Evolutionary conservation across 2,329 filamentous ascomycete genomes (phyloP).

Genomic region (Colletotrichum noveboracense): DNA sequence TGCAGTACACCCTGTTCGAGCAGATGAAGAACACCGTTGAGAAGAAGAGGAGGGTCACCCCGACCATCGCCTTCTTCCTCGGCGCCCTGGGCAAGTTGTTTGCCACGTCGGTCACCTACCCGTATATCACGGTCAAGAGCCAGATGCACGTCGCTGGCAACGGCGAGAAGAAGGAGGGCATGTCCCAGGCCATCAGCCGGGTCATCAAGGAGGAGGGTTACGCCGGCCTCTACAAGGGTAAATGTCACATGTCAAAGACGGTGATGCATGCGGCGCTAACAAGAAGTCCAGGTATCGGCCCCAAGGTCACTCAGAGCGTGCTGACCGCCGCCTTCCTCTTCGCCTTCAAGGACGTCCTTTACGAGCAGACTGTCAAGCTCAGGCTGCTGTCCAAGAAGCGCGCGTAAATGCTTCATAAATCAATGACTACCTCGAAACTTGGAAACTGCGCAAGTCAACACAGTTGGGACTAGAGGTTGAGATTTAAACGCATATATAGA

Average conservation of each 20-base stretch:
- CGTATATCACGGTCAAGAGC: conserved; percentile 98
- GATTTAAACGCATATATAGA: conserved; percentile 3
- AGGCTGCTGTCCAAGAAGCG: conserved; percentile 52
- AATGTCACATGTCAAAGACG: neutral
- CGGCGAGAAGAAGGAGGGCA: conserved; percentile 78
- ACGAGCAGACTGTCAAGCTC: conserved; percentile 78
- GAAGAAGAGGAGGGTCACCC: conserved; percentile 75
- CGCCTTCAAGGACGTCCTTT: conserved; percentile 96
- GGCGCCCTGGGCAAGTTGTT: conserved; percentile 94
- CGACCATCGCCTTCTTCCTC: conserved; percentile 86
- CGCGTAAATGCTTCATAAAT: neutral
- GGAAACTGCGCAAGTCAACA: conserved; percentile 26
- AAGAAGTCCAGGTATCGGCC: conserved; percentile 74
- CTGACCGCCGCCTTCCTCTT: conserved; percentile 96
- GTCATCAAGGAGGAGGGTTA: conserved; percentile 93
- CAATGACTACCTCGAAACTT: neutral
- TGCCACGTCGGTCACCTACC: conserved; percentile 93
- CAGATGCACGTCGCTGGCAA: conserved; percentile 90
- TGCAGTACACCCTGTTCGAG: conserved; percentile 99
- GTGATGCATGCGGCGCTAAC: conserved; percentile 16
- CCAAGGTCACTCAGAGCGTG: conserved; percentile 96
- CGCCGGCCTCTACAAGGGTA: conserved; percentile 85
- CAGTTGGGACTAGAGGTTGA: neutral
- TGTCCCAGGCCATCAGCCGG: conserved; percentile 76
- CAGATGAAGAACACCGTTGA: conserved; percentile 94